Evolutionary conservation across 176 grass and related monocot species (phyloP).

Genomic region (Eragrostis curvula): DNA sequence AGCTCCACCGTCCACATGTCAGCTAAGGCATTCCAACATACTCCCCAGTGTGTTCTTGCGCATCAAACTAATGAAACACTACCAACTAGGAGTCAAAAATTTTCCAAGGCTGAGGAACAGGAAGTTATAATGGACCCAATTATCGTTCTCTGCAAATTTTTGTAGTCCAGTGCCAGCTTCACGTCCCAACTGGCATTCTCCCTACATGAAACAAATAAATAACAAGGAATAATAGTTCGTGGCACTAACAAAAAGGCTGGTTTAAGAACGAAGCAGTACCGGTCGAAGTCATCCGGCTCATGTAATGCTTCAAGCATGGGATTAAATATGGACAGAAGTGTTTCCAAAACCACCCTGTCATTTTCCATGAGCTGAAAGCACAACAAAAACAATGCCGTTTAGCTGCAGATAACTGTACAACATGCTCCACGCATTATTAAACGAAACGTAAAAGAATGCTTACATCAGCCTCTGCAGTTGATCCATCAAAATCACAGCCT

Average conservation of each 20-base stretch:
- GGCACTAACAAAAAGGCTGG: background rate
- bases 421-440: constrained; percentile 15
- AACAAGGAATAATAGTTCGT: background rate
- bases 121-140: constrained; percentile 67
- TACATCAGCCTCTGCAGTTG: constrained; percentile 49
- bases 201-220: constrained; percentile 48
- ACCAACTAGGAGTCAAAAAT: constrained; percentile 41
- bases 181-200: constrained; percentile 65
- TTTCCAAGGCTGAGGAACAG: constrained; percentile 59
- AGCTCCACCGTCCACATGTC: constrained; percentile 9
- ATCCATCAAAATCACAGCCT: constrained; percentile 45
- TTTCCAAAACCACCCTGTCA: constrained; percentile 78
- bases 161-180: constrained; percentile 71
- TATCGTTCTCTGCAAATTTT: constrained; percentile 71
- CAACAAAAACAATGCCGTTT: background rate
- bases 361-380: constrained; percentile 55
- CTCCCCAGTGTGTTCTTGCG: background rate
- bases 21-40: background rate
- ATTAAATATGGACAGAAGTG: constrained; percentile 74
- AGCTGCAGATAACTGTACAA: background rate
- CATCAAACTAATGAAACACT: constrained; percentile 14
- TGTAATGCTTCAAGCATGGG: constrained; percentile 82
- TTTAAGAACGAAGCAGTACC: constrained; percentile 41
- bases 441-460: background rate
- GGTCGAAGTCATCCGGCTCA: constrained; percentile 37